phyloP scores from a whole-genome alignment of 768 basidiomycete genomes.

The Hygrophorus pudorinus region DNA sequence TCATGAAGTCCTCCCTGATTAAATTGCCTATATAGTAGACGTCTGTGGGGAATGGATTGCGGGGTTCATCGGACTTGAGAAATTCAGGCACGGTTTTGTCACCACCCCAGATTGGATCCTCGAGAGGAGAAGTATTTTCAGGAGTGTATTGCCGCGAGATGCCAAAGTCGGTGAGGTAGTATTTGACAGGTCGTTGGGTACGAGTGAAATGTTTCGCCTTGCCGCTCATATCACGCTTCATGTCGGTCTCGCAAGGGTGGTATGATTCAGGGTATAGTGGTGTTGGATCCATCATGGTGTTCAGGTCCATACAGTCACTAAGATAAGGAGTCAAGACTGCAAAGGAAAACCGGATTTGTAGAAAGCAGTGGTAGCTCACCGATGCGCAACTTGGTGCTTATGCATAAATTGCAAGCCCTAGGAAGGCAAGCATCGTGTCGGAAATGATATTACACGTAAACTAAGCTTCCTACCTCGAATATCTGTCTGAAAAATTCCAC shows the following conservation, averaged over 20 bases:
- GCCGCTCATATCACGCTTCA: slow-evolving; percentile 14
- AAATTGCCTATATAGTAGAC: slow-evolving; percentile 34
- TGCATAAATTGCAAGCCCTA: slow-evolving; percentile 29
- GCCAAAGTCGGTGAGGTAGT: slow-evolving; percentile 31
- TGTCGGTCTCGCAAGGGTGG: slow-evolving; percentile 15
- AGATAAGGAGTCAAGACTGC: background rate
- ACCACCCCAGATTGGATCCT: slow-evolving; percentile 24
- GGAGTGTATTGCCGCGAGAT: slow-evolving; percentile 20
- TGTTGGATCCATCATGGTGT: slow-evolving; percentile 25
- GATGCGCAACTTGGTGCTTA: slow-evolving; percentile 22
- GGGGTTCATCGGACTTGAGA: slow-evolving; percentile 12
- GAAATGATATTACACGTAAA: background rate
- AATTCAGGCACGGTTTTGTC: slow-evolving; percentile 35
- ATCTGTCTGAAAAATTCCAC: slow-evolving; percentile 23
- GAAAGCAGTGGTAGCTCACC: too few relatives aligned
- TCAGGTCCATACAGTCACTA: slow-evolving; percentile 8
- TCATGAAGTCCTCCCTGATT: slow-evolving; percentile 21
- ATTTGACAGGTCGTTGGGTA: slow-evolving; percentile 21
- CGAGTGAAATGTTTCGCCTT: slow-evolving; percentile 15
- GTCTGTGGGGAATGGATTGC: slow-evolving; percentile 33
- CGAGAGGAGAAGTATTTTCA: slow-evolving; percentile 14
- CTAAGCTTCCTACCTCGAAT: slow-evolving; percentile 22
- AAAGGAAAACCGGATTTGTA: too few relatives aligned
- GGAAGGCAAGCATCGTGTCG: background rate
- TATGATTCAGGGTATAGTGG: slow-evolving; percentile 16